Evolutionary conservation across 345 rosid species (phyloP).

Genomic region (Nephelium lappaceum): DNA sequence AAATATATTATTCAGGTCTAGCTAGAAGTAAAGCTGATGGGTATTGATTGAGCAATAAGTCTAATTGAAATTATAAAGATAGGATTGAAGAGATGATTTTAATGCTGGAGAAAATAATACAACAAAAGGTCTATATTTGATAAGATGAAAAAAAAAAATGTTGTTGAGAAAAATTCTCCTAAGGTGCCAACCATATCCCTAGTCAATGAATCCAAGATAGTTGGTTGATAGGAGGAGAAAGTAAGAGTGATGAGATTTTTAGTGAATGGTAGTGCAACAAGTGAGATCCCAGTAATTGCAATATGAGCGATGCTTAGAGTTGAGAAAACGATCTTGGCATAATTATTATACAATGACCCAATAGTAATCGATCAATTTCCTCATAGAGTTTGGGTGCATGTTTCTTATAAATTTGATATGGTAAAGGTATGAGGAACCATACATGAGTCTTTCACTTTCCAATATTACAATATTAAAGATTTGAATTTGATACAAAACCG

Average conservation of each 20-base stretch:
- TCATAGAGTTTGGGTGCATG: conserved; percentile 37
- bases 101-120: too few relatives aligned
- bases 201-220: conserved; percentile 5
- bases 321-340: conserved; percentile 47
- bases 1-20: too few relatives aligned
- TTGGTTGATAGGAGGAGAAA: background rate
- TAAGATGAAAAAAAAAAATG: too few relatives aligned
- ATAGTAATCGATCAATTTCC: conserved; percentile 22
- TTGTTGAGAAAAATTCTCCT: too few relatives aligned
- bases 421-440: conserved; percentile 35
- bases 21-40: too few relatives aligned
- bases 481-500: conserved; percentile 37
- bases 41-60: too few relatives aligned
- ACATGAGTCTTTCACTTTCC: conserved; percentile 30
- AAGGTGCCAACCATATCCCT: conserved; percentile 19
- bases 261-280: background rate
- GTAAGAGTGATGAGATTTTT: background rate
- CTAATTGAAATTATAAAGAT: too few relatives aligned
- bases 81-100: too few relatives aligned
- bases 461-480: conserved; percentile 29
- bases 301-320: conserved; percentile 37
- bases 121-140: too few relatives aligned
- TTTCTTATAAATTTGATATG: conserved; percentile 45
- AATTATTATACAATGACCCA: conserved; percentile 33
- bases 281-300: conserved; percentile 9